phyloP scores from a whole-genome alignment of 139 green algal species.

The Pycnococcus provasolii region DNA sequence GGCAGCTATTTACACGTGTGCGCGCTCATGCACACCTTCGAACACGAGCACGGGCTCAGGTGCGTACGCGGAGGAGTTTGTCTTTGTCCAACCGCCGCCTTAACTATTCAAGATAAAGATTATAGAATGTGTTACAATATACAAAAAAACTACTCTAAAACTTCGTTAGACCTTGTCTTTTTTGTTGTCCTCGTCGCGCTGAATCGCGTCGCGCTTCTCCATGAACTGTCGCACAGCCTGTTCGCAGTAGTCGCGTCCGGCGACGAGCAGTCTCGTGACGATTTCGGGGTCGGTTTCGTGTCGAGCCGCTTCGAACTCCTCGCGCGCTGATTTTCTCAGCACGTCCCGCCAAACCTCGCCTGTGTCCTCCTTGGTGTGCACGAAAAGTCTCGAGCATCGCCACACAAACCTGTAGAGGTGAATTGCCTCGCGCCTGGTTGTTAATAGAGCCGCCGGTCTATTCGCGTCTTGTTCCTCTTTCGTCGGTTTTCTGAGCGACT shows the following conservation, averaged over 20 bases:
- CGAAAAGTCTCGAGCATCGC: conserved; percentile 9
- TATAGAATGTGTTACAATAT: no score
- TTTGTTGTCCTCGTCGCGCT: conserved; percentile 1
- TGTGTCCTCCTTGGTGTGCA: neutral
- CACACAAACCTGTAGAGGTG: conserved; percentile 10
- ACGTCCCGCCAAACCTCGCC: conserved; percentile 3
- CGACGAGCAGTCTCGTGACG: conserved; percentile 9
- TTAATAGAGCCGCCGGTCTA: neutral
- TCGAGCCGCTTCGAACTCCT: conserved; percentile 12
- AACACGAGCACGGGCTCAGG: neutral
- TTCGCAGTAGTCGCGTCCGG: conserved; percentile 2
- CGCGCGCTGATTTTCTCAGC: conserved; percentile 8
- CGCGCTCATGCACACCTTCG: conserved; percentile 4
- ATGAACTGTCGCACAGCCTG: conserved; percentile 15
- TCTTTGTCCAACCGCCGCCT: conserved; percentile 10
- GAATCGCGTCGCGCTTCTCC: conserved; percentile 3
- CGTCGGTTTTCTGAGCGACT: neutral
- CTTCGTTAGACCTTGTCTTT: neutral
- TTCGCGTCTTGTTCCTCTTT: neutral
- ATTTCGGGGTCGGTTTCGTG: conserved; percentile 18
- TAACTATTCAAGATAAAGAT: no score
- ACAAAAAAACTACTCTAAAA: no score
- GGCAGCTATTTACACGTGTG: conserved; percentile 15
- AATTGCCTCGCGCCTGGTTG: conserved; percentile 3
- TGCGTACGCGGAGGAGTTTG: conserved; percentile 19